Evolutionary conservation across 139 green algal species (phyloP), one percentile per base, ranked within the genome.

Genomic region (Chlamydomonas sphaeroides): DNA sequence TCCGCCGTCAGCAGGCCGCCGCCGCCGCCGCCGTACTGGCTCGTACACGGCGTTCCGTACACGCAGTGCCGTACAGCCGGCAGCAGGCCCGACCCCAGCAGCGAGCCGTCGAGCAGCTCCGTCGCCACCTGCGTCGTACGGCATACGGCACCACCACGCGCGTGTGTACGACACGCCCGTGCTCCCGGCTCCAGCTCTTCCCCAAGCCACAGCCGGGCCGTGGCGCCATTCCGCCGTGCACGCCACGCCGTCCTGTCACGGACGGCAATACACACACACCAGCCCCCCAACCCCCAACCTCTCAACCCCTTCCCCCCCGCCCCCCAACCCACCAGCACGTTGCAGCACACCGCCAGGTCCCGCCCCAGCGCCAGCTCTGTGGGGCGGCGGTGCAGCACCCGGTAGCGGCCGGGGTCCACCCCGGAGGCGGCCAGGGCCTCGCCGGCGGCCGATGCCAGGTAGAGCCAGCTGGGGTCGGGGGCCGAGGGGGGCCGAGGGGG

Each of bases 391-490:
- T 96, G 94, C 7, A 95, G 45, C 59, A 95, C 89, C 5, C 80
- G 85, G 53, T 90, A 87, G 23, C 57, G 61, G 10, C 84, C 83
- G 0, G 59, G 38, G 4, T 48, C 15, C 18, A 66, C 35, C 1
- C 79, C 73, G 8, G 69, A 41, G 38, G 68, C 74, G 38, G 59
- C 59, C 68, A 96, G 74, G 33, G 88, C 82, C 78, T 97, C 92
- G 65, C 94, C 91, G 56, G 83, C 89, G 0, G 88, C 69, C 28
- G 92, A 90, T 3, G 94, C 92, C 20, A 94, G 65, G 88, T 97
- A 97, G 39, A 96, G 86, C 94, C 94, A 98, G 74, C 85, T 89
- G 79, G 7, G 26, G 45, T n/a, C n/a, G n/a, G n/a, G n/a, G n/a
- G n/a, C n/a, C n/a, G n/a, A n/a, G n/a, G n/a, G n/a, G n/a, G n/a